phyloP scores from a whole-genome alignment of 495 filamentous ascomycete species.

The Hyaloscypha variabilis region DNA sequence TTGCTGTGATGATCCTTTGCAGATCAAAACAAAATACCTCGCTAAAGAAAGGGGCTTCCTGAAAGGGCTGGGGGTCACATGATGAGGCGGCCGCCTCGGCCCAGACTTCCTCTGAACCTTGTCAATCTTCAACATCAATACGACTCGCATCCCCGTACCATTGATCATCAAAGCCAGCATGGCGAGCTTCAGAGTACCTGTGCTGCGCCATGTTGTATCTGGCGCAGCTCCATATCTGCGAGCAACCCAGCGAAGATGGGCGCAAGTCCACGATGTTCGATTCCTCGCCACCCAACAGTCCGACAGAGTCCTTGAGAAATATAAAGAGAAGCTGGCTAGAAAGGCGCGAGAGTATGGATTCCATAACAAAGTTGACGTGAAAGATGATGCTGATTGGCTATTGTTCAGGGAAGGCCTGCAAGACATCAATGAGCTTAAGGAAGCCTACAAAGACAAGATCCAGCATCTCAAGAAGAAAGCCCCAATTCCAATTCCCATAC shows the following conservation, averaged over 20 bases:
- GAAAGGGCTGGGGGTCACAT: neutral
- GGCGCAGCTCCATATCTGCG: slow-evolving; percentile 33
- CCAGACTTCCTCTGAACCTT: neutral
- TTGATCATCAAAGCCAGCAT: slow-evolving; percentile 25
- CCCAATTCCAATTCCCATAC: slow-evolving; percentile 34
- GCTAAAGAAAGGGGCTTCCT: neutral
- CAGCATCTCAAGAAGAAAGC: slow-evolving; percentile 43
- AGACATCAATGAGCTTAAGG: slow-evolving; percentile 74
- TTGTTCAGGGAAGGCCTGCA: slow-evolving; percentile 68
- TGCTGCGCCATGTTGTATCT: slow-evolving; percentile 33
- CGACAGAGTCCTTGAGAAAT: slow-evolving; percentile 74
- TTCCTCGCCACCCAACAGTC: slow-evolving; percentile 73
- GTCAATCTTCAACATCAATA: neutral
- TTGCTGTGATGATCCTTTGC: too few relatives aligned
- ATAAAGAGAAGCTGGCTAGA: slow-evolving; percentile 78
- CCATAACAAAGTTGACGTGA: neutral
- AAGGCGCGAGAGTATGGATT: slow-evolving; percentile 74
- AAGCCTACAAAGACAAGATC: slow-evolving; percentile 84
- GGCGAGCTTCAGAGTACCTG: slow-evolving; percentile 33
- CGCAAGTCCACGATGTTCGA: slow-evolving; percentile 88
- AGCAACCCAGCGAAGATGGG: slow-evolving; percentile 75
- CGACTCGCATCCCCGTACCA: neutral
- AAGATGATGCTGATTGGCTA: slow-evolving; percentile 14
- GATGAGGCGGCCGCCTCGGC: neutral
- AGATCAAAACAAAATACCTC: neutral